Conservation (phyloP, 73 alveolate genomes). For the Paraurostyla sp. region DNA sequence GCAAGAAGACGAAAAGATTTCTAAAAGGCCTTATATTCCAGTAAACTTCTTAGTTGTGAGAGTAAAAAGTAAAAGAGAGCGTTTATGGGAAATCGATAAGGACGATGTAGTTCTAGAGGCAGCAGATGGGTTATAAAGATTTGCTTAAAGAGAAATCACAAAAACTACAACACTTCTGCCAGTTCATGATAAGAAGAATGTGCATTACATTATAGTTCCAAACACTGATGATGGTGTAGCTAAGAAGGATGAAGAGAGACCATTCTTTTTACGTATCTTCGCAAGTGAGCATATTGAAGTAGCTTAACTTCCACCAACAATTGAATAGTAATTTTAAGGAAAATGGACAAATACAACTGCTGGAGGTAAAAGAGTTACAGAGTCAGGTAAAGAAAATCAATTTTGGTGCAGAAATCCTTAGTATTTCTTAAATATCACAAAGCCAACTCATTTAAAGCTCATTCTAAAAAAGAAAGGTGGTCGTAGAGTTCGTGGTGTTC, state of each 20-base stretch:
- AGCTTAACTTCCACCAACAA: constrained; percentile 84
- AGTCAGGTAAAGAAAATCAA: constrained; percentile 84
- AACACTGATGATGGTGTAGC: constrained; percentile 68
- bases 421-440: constrained; percentile 84
- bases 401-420: constrained; percentile 93
- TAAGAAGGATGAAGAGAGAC: constrained; percentile 80
- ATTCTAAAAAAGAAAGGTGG: constrained; percentile 85
- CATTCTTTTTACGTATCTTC: constrained; percentile 82
- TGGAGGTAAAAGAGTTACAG: constrained; percentile 87
- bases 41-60: constrained; percentile 94
- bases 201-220: constrained; percentile 82
- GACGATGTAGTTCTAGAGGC: constrained; percentile 92
- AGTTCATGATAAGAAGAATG: constrained; percentile 87
- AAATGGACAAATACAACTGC: constrained; percentile 89
- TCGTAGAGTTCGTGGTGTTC: constrained; percentile 64
- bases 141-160: constrained; percentile 91
- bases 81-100: constrained; percentile 97
- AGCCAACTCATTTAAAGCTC: constrained; percentile 87
- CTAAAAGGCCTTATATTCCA: constrained; percentile 93
- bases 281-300: constrained; percentile 81
- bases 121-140: constrained; percentile 83
- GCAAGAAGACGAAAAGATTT: constrained; percentile 98
- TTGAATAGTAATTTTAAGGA: constrained; percentile 83
- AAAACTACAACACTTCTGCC: constrained; percentile 75
- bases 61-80: constrained; percentile 91